phyloP scores from a whole-genome alignment of 2,329 filamentous ascomycete genomes.

The Chrysoporthe cubensis region DNA sequence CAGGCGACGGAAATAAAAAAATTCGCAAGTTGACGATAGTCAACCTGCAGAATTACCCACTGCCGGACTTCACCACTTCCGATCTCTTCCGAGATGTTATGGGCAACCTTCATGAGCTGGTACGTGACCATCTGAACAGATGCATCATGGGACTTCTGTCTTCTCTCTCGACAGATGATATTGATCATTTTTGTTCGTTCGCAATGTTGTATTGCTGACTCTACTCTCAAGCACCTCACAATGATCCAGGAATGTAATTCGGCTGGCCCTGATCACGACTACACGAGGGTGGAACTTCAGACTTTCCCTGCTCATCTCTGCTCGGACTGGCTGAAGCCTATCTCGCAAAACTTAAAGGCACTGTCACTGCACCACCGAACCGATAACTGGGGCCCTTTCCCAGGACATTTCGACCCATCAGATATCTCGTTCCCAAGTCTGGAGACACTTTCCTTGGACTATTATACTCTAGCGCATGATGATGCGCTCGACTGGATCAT shows the following conservation, averaged over 20 bases:
- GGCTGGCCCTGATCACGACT: conserved; percentile 11
- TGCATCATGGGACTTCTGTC: no score
- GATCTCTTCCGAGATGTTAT: conserved; percentile 19
- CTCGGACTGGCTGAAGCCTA: conserved; percentile 17
- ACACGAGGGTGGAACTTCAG: conserved; percentile 14
- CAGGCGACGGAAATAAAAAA: not conserved
- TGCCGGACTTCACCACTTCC: conserved; percentile 16
- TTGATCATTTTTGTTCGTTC: no score
- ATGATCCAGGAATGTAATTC: conserved; percentile 6
- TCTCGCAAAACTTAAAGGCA: conserved; percentile 19
- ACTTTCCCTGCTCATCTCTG: conserved; percentile 18
- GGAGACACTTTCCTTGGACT: not conserved
- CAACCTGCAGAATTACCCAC: conserved; percentile 15
- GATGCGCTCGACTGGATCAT: conserved; percentile 21
- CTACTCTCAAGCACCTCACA: not conserved
- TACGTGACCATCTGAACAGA: not conserved
- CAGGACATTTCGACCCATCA: conserved; percentile 13
- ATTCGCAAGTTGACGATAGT: conserved; percentile 18
- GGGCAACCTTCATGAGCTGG: conserved; percentile 17
- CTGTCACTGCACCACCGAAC: conserved; percentile 10
- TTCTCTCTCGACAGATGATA: not conserved
- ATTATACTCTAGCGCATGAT: conserved; percentile 18
- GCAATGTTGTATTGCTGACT: not conserved
- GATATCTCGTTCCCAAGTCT: conserved; percentile 22
- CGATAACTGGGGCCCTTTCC: conserved; percentile 22